Evolutionary conservation across 2,329 filamentous ascomycete species (phyloP).

Genomic region (Pseudogymnoascus sp.): DNA sequence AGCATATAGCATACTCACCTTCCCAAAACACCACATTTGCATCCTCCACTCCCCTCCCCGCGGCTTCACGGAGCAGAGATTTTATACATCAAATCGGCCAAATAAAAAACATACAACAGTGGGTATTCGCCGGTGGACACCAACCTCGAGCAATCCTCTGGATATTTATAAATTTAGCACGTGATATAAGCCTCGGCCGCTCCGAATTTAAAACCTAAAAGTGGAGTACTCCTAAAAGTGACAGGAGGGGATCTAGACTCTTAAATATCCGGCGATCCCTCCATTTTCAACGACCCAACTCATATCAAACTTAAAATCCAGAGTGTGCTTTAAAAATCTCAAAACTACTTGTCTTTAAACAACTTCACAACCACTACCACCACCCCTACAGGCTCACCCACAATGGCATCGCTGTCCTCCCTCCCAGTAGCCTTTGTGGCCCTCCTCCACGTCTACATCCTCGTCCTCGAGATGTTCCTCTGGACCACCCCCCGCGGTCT

Average conservation of each 20-base stretch:
- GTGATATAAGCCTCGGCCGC: not conserved
- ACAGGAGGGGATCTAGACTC: not conserved
- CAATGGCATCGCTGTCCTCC: constrained; percentile 30
- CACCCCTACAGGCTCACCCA: not conserved
- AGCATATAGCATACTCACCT: not conserved
- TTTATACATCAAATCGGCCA: too few relatives aligned
- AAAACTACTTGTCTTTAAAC: not conserved
- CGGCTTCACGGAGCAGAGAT: too few relatives aligned
- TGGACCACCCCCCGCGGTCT: constrained; percentile 40
- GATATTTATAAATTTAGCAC: not conserved
- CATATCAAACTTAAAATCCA: not conserved
- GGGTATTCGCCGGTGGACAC: too few relatives aligned
- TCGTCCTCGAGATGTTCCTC: constrained; percentile 41
- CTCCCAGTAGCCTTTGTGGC: constrained; percentile 33
- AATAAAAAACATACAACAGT: too few relatives aligned
- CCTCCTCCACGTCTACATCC: constrained; percentile 39
- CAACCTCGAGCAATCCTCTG: too few relatives aligned
- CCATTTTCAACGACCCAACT: not conserved
- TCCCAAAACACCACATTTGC: not conserved
- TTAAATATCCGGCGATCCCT: not conserved
- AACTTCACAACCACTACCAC: not conserved
- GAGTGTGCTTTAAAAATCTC: not conserved
- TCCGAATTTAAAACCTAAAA: not conserved
- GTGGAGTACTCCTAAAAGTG: too few relatives aligned
- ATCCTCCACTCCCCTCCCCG: too few relatives aligned